Evolutionary conservation across 352 stramenopile genomes (phyloP), one percentile per base, ranked within the genome.

Genomic region (Globisporangium apiculatum): DNA sequence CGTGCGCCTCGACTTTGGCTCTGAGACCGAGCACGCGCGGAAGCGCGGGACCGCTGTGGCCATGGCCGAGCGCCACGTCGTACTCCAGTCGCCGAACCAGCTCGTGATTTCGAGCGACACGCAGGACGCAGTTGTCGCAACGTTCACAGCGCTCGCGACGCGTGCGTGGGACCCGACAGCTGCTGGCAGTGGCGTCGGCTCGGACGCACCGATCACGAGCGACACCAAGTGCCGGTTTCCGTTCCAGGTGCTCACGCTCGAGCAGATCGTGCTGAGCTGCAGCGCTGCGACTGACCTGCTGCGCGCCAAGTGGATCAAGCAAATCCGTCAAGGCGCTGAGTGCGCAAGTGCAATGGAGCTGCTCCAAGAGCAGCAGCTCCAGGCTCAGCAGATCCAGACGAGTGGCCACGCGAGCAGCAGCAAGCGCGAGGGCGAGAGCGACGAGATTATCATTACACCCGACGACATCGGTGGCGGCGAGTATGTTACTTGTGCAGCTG

Each of bases 181-280:
- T 5, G 15, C 14, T 7, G 36, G 6, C 6, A 14, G 4, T 2
- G 11, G 11, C 14, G 38, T 60, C n/a, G 66, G 48, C 10, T 64
- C 58, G 18, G 24, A 31, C 24, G 72, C 63, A 49, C 63, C 62
- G 6, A 67, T 73, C 38, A 66, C 58, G 7, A 58, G 37, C 1
- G 66, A 65, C 24, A 51, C 59, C 35, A 61, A 62, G 0, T 74
- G 71, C 45, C 65, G 73, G 18, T 89, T 82, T 41, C 75, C 79
- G 3, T 89, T 89, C 49, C 75, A 89, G 50, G 72, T 89, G n/a
- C 48, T 87, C 40, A 87, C 79, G 5, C 69, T 85, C 17, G 73
- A 87, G 37, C 79, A 87, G 42, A 68, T 87, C 52, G 67, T 87
- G 4, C 40, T 89, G 36, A 86, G 75, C 55, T 87, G 76, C 37